Conservation (phyloP, 306 rosid species). For the Nissolia schottii region DNA sequence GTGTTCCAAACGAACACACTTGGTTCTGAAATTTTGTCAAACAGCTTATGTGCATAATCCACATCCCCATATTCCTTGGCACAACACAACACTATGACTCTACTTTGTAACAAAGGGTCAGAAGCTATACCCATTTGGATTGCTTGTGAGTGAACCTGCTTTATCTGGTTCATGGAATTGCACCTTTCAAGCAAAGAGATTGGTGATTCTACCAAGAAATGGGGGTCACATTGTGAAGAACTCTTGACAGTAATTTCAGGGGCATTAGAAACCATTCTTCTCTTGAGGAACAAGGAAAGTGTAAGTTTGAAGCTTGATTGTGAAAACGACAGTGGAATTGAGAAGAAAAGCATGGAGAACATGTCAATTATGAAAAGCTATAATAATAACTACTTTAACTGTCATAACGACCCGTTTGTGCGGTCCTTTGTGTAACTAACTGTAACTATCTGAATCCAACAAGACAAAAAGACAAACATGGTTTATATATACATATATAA, state of each 20-base stretch:
- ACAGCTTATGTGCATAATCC: conserved; percentile 57
- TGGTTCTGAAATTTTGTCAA: conserved; percentile 63
- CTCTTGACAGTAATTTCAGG: conserved; percentile 23
- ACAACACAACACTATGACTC: conserved; percentile 46
- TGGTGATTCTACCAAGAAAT: conserved; percentile 17
- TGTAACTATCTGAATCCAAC: neutral
- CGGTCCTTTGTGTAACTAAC: too few relatives aligned
- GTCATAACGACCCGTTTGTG: neutral
- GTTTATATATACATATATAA: too few relatives aligned
- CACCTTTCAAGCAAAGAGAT: conserved; percentile 43
- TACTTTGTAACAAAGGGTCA: conserved; percentile 34
- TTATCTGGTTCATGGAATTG: conserved; percentile 60
- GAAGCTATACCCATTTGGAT: conserved; percentile 48
- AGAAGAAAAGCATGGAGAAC: conserved; percentile 1
- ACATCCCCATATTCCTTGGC: conserved; percentile 45
- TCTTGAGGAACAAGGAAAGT: conserved; percentile 19
- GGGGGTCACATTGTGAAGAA: conserved; percentile 9
- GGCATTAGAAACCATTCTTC: conserved; percentile 35
- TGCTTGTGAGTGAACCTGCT: conserved; percentile 64
- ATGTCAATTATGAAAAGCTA: neutral
- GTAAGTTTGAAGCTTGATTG: conserved; percentile 25
- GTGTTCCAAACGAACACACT: conserved; percentile 63
- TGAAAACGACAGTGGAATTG: conserved; percentile 20
- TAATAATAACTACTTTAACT: neutral
- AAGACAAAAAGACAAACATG: neutral